phyloP scores from a whole-genome alignment of 305 asterid species.

The Fraxinus sp. region DNA sequence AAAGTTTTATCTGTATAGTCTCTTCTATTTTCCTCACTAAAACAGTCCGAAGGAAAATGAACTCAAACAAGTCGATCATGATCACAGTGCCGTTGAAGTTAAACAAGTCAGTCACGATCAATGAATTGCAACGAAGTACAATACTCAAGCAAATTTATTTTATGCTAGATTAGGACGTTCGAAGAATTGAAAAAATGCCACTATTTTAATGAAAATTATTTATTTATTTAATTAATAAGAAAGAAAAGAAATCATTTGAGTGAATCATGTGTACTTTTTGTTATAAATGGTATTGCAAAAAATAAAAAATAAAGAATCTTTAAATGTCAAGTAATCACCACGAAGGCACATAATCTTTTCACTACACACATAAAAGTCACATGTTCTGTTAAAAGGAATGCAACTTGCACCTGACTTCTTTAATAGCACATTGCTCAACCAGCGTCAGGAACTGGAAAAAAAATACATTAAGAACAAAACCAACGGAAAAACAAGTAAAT shows the following conservation, averaged over 20 bases:
- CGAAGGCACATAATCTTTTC: neutral
- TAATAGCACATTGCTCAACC: neutral
- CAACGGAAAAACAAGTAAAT: neutral
- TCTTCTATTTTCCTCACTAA: neutral
- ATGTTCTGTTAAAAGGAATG: neutral
- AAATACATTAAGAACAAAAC: neutral
- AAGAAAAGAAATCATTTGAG: neutral
- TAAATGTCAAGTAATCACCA: neutral
- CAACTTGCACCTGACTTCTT: neutral
- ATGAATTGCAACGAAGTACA: neutral
- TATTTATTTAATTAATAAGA: neutral
- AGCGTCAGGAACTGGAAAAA: neutral
- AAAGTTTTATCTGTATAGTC: neutral
- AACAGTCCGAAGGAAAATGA: neutral
- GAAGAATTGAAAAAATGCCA: neutral
- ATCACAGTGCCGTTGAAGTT: neutral
- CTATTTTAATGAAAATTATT: neutral
- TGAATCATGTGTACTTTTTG: neutral
- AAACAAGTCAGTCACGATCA: neutral
- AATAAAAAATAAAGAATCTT: neutral
- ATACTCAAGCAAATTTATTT: neutral
- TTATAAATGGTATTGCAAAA: neutral
- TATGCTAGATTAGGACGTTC: neutral
- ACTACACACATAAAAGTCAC: neutral
- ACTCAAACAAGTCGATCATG: neutral